Evolutionary conservation across 2,329 filamentous ascomycete genomes (phyloP).

Genomic region (Sporothrix dimorphospora): DNA sequence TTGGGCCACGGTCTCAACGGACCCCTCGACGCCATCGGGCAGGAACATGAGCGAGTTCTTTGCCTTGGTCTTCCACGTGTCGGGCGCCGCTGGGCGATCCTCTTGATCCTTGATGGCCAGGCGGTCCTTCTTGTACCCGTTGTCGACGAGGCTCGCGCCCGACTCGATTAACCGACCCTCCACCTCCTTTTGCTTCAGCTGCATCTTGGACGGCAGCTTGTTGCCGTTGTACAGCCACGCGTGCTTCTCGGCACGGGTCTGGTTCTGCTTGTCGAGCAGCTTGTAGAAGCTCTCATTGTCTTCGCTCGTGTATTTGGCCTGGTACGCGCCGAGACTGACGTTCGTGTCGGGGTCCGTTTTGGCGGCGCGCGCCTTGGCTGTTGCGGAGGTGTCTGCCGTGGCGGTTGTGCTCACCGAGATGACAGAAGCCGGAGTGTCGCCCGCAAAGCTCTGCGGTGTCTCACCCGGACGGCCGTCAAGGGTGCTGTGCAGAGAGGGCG

Average conservation of each 20-base stretch:
- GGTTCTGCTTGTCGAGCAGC: constrained; percentile 87
- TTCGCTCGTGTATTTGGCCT: constrained; percentile 92
- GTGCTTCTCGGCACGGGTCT: constrained; percentile 80
- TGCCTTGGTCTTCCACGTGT: constrained; percentile 74
- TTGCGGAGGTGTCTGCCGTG: neutral
- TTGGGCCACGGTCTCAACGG: constrained; percentile 65
- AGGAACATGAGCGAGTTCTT: constrained; percentile 88
- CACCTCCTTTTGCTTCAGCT: constrained; percentile 68
- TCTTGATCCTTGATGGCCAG: constrained; percentile 65
- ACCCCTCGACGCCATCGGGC: constrained; percentile 66
- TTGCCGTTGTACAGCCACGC: constrained; percentile 89
- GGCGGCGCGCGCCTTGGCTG: neutral
- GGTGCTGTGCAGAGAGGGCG: neutral
- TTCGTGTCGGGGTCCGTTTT: constrained; percentile 64
- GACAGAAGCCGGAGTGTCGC: constrained; percentile 73
- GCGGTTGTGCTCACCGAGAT: constrained; percentile 22
- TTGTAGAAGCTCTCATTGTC: constrained; percentile 98
- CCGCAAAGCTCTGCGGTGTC: constrained; percentile 69
- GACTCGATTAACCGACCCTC: constrained; percentile 56
- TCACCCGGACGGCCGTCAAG: constrained; percentile 36
- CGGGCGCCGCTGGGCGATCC: constrained; percentile 73
- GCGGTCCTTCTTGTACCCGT: constrained; percentile 60
- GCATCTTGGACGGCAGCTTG: constrained; percentile 79
- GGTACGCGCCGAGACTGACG: constrained; percentile 82
- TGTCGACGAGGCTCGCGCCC: constrained; percentile 51